Percentiles rank a stretch among this genome's conserved stretches.
These are phyloP conservation scores for Anisogramma anomala DNA, from an alignment of 2,329 filamentous ascomycete species.

Conservation along the genomic window DNA sequence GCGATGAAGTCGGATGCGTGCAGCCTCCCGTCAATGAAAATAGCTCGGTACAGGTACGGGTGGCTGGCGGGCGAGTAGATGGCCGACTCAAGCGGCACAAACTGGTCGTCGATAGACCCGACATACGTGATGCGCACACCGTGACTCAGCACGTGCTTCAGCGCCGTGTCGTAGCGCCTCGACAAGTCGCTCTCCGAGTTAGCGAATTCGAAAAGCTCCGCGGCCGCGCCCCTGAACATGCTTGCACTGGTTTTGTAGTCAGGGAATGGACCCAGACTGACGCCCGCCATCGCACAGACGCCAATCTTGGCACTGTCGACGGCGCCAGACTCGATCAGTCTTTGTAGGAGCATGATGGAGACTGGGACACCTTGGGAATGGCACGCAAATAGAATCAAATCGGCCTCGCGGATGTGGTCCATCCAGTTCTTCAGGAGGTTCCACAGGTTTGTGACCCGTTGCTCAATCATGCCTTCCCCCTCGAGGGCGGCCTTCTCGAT, in stretches of 20 bases:
- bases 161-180: constrained; percentile 63
- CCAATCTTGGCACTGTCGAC: constrained; percentile 67
- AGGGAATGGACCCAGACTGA: constrained; percentile 84
- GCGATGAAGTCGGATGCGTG: constrained; percentile 91
- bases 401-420: constrained; percentile 73
- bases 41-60: constrained; percentile 88
- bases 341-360: constrained; percentile 80
- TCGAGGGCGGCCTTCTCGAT: constrained; percentile 92
- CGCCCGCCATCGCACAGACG: constrained; percentile 77
- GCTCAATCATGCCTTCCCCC: constrained; percentile 82
- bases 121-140: constrained; percentile 78
- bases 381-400: constrained; percentile 84
- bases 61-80: constrained; percentile 77
- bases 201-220: constrained; percentile 89
- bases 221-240: constrained; percentile 79
- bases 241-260: constrained; percentile 83
- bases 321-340: constrained; percentile 82
- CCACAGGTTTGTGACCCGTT: constrained; percentile 87
- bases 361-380: constrained; percentile 96
- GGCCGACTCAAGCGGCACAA: constrained; percentile 89
- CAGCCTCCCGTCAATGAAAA: constrained; percentile 86
- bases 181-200: constrained; percentile 72
- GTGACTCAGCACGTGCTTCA: constrained; percentile 63
- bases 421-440: constrained; percentile 92
- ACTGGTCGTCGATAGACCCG: constrained; percentile 92